Evolutionary conservation across 345 rosid genomes (phyloP).

Genomic region (Hibiscus mutabilis): DNA sequence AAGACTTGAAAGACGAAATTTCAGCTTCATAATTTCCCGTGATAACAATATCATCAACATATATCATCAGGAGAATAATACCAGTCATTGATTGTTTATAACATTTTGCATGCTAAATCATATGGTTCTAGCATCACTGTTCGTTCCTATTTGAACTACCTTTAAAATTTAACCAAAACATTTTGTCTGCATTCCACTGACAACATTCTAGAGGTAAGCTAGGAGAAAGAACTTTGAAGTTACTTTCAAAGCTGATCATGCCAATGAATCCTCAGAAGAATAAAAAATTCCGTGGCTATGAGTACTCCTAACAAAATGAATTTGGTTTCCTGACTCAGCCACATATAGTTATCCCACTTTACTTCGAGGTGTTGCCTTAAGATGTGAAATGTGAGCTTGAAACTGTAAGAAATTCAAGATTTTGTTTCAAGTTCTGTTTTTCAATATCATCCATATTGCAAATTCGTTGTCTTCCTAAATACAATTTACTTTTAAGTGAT

Average conservation of each 20-base stretch:
- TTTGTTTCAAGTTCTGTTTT: neutral
- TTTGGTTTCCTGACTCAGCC: neutral
- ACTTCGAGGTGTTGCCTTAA: neutral
- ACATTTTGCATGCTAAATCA: neutral
- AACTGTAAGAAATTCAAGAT: neutral
- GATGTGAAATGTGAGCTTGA: neutral
- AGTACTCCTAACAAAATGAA: neutral
- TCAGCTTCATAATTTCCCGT: too few relatives aligned
- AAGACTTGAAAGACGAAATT: too few relatives aligned
- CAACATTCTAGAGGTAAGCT: slow-evolving; percentile 6
- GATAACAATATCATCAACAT: too few relatives aligned
- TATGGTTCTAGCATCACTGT: neutral
- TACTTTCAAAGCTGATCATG: neutral
- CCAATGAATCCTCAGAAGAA: neutral
- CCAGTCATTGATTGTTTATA: neutral
- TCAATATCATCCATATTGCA: neutral
- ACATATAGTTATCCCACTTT: neutral
- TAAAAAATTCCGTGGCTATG: neutral
- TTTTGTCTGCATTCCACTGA: neutral
- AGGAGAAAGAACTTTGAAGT: neutral
- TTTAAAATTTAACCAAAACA: neutral
- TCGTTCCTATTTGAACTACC: neutral
- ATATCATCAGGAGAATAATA: too few relatives aligned
- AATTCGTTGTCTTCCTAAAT: neutral
- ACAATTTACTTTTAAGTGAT: neutral